Conservation (phyloP, 305 asterid genomes). For the Caryopteris hybrid region DNA sequence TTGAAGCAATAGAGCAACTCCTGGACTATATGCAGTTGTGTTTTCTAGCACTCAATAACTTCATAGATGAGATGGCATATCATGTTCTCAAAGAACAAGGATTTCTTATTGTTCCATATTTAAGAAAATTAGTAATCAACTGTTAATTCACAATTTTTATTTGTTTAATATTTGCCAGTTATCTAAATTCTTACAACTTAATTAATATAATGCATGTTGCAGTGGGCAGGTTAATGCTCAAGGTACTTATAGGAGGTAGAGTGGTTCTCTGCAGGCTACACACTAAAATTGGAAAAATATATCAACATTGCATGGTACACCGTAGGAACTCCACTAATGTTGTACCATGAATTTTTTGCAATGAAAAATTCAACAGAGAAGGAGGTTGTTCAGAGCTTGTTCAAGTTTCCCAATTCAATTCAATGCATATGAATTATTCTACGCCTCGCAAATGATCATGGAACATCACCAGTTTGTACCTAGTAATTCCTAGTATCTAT, state of each 20-base stretch:
- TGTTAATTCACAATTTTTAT: no score
- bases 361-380: neutral
- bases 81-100: conserved; percentile 16
- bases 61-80: conserved; percentile 17
- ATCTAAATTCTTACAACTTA: no score
- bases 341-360: neutral
- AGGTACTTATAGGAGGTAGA: conserved; percentile 6
- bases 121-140: conserved; percentile 2
- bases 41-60: conserved; percentile 11
- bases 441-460: conserved; percentile 39
- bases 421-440: conserved; percentile 18
- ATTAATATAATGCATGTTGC: neutral
- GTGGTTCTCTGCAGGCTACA: conserved; percentile 7
- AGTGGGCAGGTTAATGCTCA: conserved; percentile 15
- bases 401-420: conserved; percentile 15
- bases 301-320: neutral
- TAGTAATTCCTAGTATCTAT: no score
- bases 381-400: conserved; percentile 2
- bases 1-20: conserved; percentile 5
- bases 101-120: conserved; percentile 1
- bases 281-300: conserved; percentile 17
- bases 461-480: conserved; percentile 31
- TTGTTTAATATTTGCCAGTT: no score
- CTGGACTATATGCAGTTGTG: conserved; percentile 15
- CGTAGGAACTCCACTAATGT: neutral